Conservation (phyloP, 805 yeast species). For the Cyberlindnera euphorbiae region DNA sequence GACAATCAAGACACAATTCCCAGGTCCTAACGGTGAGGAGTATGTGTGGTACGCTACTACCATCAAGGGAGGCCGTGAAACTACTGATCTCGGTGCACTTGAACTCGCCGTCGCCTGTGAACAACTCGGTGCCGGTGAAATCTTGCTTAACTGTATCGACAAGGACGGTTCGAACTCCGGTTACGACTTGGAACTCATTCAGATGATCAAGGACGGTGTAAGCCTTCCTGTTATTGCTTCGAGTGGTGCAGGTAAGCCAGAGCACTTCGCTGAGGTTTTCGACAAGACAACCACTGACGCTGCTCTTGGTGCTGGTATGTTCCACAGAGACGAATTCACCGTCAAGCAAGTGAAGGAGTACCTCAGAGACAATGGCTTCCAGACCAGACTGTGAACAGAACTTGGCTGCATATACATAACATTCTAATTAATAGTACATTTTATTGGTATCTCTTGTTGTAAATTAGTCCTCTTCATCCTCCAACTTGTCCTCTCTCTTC, state of each 20-base stretch:
- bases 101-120: conserved; percentile 89
- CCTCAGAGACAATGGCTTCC: conserved; percentile 54
- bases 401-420: neutral
- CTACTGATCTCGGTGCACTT: conserved; percentile 83
- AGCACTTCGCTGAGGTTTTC: conserved; percentile 87
- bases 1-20: conserved; percentile 53
- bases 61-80: conserved; percentile 93
- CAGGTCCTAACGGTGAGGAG: conserved; percentile 86
- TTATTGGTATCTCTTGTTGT: no score
- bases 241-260: conserved; percentile 94
- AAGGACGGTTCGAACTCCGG: conserved; percentile 97
- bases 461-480: conserved; percentile 50
- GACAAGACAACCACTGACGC: conserved; percentile 83
- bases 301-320: conserved; percentile 98
- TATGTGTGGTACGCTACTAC: conserved; percentile 95
- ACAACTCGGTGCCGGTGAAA: conserved; percentile 93
- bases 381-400: conserved; percentile 69
- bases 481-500: conserved; percentile 44
- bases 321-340: conserved; percentile 90
- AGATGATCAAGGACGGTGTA: conserved; percentile 72
- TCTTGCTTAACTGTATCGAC: conserved; percentile 88
- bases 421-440: neutral
- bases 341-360: conserved; percentile 78
- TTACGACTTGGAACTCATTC: conserved; percentile 79
- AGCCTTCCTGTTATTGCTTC: conserved; percentile 94